Evolutionary conservation across 2,329 filamentous ascomycete genomes (phyloP), one percentile per base, ranked within the genome.

Genomic region (Coniochaeta sp.): DNA sequence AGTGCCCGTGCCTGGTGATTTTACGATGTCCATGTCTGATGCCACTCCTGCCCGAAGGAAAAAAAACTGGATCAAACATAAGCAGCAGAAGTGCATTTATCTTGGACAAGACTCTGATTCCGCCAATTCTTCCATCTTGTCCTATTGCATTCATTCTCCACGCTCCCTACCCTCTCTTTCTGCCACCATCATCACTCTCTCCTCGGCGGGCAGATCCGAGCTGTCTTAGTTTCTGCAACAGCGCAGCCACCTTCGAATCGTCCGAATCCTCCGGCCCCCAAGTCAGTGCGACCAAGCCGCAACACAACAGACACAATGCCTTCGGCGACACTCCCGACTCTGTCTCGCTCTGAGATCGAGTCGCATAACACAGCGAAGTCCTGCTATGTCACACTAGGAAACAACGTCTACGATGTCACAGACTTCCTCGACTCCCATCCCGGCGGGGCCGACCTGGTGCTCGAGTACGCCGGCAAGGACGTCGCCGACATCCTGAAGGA

Each of bases 361-460:
- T 75, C 83, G 60, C 91, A 95, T 70, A 92, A 88, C 67, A 85
- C 82, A 46, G 73, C 75, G 48, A 82, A 90, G 65, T 95, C 90
- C 48, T 97, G 92, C 76, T 99, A 91, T 76, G 91, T 99, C 60
- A 94, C 89, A 3, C 77, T 96, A 51, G 91, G 90, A 56, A 79
- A 81, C 53, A 95, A 92, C 61, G 92, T 99, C 60, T 99, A 91
- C 78, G 92, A 99, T 75, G 80, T 99, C 57, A 96, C 94, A 53
- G 83, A 89, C 52, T 99, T 99, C 64, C 70, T 96, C 55, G 83
- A 91, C 50, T 85, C 91, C 59, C 94, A 99, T 67, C 94, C 94
- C 22, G 94, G 94, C 60, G 94, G 94, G 53, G 82, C 83, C 61
- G 89, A 96, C 56, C 75, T 97, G 60, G 86, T 99, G 55, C 75